phyloP scores from a whole-genome alignment of 2,329 filamentous ascomycete genomes.

The Diaporthe caulivora region DNA sequence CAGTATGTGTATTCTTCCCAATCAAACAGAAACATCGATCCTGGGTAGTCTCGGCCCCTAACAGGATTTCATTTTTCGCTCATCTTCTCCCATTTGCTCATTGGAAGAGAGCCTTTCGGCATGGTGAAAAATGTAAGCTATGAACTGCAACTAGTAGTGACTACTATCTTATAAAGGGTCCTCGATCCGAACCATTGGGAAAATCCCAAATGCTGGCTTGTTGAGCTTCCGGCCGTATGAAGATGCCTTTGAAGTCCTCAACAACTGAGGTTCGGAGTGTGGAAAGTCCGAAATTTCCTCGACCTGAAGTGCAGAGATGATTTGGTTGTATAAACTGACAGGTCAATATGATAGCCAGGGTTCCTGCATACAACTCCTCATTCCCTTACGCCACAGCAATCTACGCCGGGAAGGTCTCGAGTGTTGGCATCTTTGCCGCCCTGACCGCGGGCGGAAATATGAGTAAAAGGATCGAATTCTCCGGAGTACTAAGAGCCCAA shows the following conservation, averaged over 20 bases:
- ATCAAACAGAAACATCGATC: background rate
- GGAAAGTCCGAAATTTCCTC: background rate
- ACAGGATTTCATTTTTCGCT: background rate
- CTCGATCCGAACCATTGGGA: background rate
- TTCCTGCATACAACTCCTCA: slow-evolving; percentile 12
- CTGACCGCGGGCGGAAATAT: background rate
- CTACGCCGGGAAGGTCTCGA: background rate
- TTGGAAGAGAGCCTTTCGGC: background rate
- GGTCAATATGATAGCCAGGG: background rate
- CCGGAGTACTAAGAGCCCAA: background rate
- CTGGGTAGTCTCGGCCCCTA: background rate
- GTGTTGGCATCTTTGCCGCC: background rate
- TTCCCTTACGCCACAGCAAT: background rate
- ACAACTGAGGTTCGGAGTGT: background rate
- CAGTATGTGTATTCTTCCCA: background rate
- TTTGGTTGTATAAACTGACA: background rate
- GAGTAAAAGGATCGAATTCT: background rate
- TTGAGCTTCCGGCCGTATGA: too few species aligned
- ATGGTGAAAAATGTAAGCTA: background rate
- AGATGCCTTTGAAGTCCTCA: background rate
- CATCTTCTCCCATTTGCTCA: background rate
- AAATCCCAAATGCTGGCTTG: background rate
- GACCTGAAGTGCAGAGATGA: background rate
- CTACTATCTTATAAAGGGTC: too few species aligned
- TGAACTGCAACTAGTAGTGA: background rate